Evolutionary conservation across 805 yeast species (phyloP).

Genomic region (Candida parachauliodes): DNA sequence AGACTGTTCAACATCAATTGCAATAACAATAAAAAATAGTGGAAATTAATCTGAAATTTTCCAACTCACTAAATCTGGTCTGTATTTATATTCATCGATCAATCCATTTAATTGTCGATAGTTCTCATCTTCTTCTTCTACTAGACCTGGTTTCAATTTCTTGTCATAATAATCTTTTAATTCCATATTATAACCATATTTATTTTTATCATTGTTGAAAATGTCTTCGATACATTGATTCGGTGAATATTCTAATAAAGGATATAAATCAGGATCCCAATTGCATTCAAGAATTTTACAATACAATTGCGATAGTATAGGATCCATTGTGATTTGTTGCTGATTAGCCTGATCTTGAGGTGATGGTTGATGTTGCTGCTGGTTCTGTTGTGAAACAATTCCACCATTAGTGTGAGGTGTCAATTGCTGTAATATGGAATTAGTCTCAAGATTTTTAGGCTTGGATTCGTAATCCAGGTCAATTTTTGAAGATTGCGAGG

Average conservation of each 20-base stretch:
- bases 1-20: no score
- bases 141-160: conserved; percentile 1
- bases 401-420: conserved; percentile 1
- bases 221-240: conserved; percentile 73
- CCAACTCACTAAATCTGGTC: conserved; percentile 40
- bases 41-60: conserved; percentile 5
- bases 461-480: neutral
- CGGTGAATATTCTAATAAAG: conserved; percentile 55
- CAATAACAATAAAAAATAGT: no score
- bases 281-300: conserved; percentile 53
- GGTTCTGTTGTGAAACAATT: neutral
- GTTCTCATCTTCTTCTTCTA: conserved; percentile 12
- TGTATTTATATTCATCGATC: conserved; percentile 31
- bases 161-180: conserved; percentile 1
- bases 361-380: neutral
- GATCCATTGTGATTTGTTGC: conserved; percentile 37
- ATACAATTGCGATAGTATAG: conserved; percentile 47
- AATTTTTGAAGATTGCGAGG: conserved; percentile 3
- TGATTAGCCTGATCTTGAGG: neutral
- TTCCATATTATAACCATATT: conserved; percentile 36
- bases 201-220: conserved; percentile 55
- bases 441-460: neutral
- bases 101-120: conserved; percentile 32
- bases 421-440: neutral
- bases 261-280: conserved; percentile 54